phyloP scores from a whole-genome alignment of 805 yeast species.

The Yamadazyma sp. region DNA sequence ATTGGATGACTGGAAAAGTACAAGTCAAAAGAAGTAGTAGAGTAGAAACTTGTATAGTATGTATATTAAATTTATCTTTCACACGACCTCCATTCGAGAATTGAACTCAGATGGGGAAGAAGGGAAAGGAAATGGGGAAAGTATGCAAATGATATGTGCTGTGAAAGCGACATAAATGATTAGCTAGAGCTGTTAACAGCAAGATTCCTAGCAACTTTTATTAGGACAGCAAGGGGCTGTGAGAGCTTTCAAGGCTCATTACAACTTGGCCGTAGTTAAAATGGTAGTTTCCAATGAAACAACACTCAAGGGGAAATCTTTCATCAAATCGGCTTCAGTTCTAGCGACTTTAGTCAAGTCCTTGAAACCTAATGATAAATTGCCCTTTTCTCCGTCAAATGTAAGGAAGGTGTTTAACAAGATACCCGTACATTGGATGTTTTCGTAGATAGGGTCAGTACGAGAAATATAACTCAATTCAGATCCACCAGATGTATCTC shows the following conservation, averaged over 20 bases:
- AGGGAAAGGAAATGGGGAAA: no score
- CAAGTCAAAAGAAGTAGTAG: background rate
- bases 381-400: conserved; percentile 10
- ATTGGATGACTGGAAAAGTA: conserved; percentile 36
- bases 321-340: conserved; percentile 21
- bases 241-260: no score
- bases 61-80: no score
- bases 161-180: no score
- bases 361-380: conserved; percentile 19
- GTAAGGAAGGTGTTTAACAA: conserved; percentile 29
- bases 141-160: no score
- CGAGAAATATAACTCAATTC: conserved; percentile 3
- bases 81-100: no score
- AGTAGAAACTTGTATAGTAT: conserved; percentile 1
- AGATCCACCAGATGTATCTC: conserved; percentile 17
- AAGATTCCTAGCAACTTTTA: no score
- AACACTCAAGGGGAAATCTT: conserved; percentile 29
- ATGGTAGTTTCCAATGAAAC: conserved; percentile 36
- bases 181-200: no score
- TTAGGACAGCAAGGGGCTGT: no score
- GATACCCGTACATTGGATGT: conserved; percentile 30
- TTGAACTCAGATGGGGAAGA: no score
- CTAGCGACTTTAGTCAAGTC: conserved; percentile 8
- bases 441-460: conserved; percentile 14
- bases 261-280: conserved; percentile 12